These are phyloP conservation scores for Mycena albidolilacea DNA, from an alignment of 768 basidiomycete genomes.

Conservation along the genomic window DNA sequence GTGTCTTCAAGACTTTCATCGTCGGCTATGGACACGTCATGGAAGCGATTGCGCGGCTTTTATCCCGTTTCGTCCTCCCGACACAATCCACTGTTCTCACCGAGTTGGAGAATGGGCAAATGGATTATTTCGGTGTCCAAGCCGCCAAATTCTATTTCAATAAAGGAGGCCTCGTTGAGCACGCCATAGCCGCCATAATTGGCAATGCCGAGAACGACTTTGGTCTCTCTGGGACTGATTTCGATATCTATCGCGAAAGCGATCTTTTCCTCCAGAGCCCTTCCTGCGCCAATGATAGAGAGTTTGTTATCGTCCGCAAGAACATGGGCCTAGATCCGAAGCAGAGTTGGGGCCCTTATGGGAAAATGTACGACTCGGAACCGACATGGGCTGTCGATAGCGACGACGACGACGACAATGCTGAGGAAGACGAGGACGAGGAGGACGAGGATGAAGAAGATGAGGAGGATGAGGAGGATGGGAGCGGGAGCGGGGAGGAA, in stretches of 20 bases:
- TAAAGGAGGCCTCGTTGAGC: slow-evolving; percentile 23
- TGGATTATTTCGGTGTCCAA: background rate
- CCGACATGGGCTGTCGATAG: background rate
- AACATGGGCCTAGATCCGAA: slow-evolving; percentile 14
- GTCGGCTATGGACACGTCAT: slow-evolving; percentile 33
- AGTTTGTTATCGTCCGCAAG: slow-evolving; percentile 22
- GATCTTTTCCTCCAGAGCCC: background rate
- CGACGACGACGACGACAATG: background rate
- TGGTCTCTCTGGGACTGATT: background rate
- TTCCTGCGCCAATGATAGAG: slow-evolving; percentile 20
- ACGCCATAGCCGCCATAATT: slow-evolving; percentile 24
- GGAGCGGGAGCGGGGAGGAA: background rate
- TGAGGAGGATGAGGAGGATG: background rate
- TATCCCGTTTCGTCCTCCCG: slow-evolving; percentile 15
- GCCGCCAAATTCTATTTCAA: slow-evolving; percentile 23
- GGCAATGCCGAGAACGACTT: background rate
- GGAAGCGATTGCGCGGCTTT: slow-evolving; percentile 27
- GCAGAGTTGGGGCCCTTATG: slow-evolving; percentile 19
- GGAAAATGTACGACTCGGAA: background rate
- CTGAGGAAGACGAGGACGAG: slow-evolving; percentile 13
- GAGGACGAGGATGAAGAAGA: background rate
- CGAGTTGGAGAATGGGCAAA: slow-evolving; percentile 3
- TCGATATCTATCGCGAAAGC: background rate
- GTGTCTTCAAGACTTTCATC: slow-evolving; percentile 35
- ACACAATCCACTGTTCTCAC: slow-evolving; percentile 3